Evolutionary conservation across 208 protist species (phyloP).

Genomic region (Spongospora subterranea): DNA sequence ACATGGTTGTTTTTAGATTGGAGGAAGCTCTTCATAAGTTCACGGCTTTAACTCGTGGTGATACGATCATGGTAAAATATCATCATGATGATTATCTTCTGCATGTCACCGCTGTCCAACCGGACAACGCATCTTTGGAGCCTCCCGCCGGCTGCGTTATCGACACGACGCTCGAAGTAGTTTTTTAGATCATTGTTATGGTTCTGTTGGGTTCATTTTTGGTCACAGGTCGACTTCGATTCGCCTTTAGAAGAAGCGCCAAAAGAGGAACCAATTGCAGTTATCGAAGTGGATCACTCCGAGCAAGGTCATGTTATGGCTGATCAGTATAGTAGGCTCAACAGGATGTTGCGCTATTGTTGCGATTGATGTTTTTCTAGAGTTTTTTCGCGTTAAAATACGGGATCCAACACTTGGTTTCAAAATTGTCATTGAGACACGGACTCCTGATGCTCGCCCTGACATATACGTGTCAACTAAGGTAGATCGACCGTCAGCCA

Average conservation of each 20-base stretch:
- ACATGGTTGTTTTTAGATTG: neutral
- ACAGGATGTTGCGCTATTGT: neutral
- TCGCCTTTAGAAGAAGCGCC: neutral
- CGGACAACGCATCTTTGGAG: neutral
- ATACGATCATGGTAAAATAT: constrained; percentile 31
- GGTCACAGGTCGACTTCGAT: constrained; percentile 50
- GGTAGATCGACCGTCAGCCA: constrained; percentile 17
- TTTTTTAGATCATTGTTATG: no score
- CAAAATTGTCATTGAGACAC: neutral
- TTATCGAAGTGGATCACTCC: neutral
- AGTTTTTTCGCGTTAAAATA: constrained; percentile 14
- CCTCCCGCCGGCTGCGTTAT: constrained; percentile 49
- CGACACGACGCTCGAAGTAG: constrained; percentile 18
- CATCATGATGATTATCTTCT: constrained; percentile 44
- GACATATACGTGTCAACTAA: constrained; percentile 27
- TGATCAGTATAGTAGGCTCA: constrained; percentile 45
- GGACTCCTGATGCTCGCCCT: neutral
- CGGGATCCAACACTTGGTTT: neutral
- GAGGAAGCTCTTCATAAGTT: neutral
- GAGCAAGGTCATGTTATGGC: neutral
- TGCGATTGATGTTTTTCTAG: neutral
- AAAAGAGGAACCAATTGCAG: neutral
- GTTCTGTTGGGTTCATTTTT: no score
- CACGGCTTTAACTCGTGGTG: constrained; percentile 32
- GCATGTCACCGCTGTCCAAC: constrained; percentile 34